phyloP scores from a whole-genome alignment of 1,139 yeast genomes.

The Diutina mesorugosa region DNA sequence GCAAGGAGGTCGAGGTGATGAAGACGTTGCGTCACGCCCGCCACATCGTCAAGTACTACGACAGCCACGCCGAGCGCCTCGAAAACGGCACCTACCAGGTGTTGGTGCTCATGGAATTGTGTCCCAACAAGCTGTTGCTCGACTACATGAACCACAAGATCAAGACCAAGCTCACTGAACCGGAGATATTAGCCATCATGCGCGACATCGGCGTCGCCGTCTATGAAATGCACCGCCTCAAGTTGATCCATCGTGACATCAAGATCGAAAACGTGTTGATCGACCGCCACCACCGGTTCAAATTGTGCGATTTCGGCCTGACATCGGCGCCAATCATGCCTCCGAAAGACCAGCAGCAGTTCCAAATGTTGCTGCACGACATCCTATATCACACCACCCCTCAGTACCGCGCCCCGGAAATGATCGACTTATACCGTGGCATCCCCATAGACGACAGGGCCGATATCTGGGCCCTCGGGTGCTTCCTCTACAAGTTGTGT shows the following conservation, averaged over 20 bases:
- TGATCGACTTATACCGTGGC: constrained; percentile 60
- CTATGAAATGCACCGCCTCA: constrained; percentile 56
- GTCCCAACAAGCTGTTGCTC: constrained; percentile 57
- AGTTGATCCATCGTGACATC: constrained; percentile 61
- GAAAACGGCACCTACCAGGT: constrained; percentile 53
- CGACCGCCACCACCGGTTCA: constrained; percentile 41
- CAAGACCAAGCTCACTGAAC: constrained; percentile 47
- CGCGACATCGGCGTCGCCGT: constrained; percentile 54
- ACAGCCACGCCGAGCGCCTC: constrained; percentile 64
- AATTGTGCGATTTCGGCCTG: constrained; percentile 71
- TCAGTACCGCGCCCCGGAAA: constrained; percentile 73
- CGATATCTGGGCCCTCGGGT: constrained; percentile 80
- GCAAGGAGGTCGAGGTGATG: constrained; percentile 79
- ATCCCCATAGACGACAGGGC: constrained; percentile 64
- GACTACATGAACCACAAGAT: constrained; percentile 66
- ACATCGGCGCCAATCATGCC: constrained; percentile 50
- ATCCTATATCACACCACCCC: constrained; percentile 70
- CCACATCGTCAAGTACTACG: constrained; percentile 56
- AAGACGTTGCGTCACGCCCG: constrained; percentile 44
- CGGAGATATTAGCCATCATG: constrained; percentile 55
- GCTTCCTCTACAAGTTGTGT: constrained; percentile 62
- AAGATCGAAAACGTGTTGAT: constrained; percentile 70
- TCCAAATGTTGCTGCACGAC: constrained; percentile 49
- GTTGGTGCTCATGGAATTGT: constrained; percentile 63
- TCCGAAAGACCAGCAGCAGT: constrained; percentile 52